phyloP scores from a whole-genome alignment of 345 rosid species.

The Rhizophora apiculata region DNA sequence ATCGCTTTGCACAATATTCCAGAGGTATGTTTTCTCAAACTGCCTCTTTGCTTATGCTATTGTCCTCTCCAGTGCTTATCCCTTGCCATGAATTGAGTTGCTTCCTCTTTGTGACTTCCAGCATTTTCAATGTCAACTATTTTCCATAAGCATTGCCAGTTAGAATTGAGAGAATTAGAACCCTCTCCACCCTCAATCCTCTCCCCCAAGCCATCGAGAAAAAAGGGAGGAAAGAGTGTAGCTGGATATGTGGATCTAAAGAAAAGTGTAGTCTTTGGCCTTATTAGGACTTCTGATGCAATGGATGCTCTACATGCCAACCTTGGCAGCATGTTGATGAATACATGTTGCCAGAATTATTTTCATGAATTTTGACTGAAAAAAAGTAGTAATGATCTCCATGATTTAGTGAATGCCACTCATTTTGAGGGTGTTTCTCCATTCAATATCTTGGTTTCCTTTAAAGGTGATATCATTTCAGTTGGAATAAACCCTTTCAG shows the following conservation, averaged over 20 bases:
- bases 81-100: neutral
- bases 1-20: slow-evolving; percentile 99
- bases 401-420: too few relatives aligned
- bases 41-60: neutral
- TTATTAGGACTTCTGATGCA: too few relatives aligned
- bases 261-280: too few relatives aligned
- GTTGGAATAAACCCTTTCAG: neutral
- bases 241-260: too few relatives aligned
- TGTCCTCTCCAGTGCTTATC: neutral
- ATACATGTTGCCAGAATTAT: too few relatives aligned
- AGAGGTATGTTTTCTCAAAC: slow-evolving; percentile 51
- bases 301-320: too few relatives aligned
- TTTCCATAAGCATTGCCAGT: neutral
- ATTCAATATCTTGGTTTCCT: neutral
- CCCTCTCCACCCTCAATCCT: neutral
- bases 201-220: too few relatives aligned
- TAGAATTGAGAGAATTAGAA: neutral
- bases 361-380: too few relatives aligned
- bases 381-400: too few relatives aligned
- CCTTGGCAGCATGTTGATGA: too few relatives aligned
- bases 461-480: neutral
- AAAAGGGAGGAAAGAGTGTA: too few relatives aligned
- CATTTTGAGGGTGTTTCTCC: neutral
- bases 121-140: slow-evolving; percentile 1
- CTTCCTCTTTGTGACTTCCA: neutral